A percentile compares a stretch with the other conserved stretches of the same genome.
Conservation (phyloP, 2,329 filamentous ascomycete species). For the Blastomyces silverae region DNA sequence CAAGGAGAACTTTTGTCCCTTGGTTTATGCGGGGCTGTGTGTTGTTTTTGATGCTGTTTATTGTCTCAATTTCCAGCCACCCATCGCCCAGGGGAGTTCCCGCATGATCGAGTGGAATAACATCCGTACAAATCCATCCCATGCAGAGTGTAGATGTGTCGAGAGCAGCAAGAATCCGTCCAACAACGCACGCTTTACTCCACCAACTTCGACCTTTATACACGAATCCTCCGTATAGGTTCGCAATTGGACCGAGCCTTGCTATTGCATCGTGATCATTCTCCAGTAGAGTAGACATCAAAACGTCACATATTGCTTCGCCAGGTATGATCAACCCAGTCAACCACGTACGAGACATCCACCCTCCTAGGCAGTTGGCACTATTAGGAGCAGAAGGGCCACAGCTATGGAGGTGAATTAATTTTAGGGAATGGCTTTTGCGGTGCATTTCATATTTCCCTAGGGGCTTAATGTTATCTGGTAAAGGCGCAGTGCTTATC, state of each 20-base stretch:
- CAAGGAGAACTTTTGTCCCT: constrained; percentile 33
- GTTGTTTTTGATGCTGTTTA: constrained; percentile 25
- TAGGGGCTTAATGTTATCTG: constrained; percentile 16
- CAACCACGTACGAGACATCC: constrained; percentile 51
- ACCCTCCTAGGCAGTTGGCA: constrained; percentile 42
- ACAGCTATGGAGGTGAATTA: constrained; percentile 26
- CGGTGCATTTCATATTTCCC: constrained; percentile 30
- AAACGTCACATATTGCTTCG: constrained; percentile 47
- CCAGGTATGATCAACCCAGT: constrained; percentile 51
- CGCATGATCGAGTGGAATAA: constrained; percentile 36
- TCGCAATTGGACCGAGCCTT: constrained; percentile 45
- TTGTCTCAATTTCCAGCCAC: constrained; percentile 46
- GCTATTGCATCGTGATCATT: constrained; percentile 47
- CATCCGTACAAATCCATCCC: constrained; percentile 48
- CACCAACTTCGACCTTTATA: constrained; percentile 49
- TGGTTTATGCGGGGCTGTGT: constrained; percentile 42
- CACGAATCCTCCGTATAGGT: constrained; percentile 51
- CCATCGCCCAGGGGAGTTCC: constrained; percentile 33
- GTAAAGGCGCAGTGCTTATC: constrained; percentile 11
- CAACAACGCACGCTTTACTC: constrained; percentile 52
- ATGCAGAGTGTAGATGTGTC: constrained; percentile 46
- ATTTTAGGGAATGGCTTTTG: constrained; percentile 26
- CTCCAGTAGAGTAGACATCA: constrained; percentile 52
- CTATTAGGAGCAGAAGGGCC: constrained; percentile 17
- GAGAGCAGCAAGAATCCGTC: constrained; percentile 46